Conservation (phyloP, 2,329 filamentous ascomycete species). For the Clonostachys solani region DNA sequence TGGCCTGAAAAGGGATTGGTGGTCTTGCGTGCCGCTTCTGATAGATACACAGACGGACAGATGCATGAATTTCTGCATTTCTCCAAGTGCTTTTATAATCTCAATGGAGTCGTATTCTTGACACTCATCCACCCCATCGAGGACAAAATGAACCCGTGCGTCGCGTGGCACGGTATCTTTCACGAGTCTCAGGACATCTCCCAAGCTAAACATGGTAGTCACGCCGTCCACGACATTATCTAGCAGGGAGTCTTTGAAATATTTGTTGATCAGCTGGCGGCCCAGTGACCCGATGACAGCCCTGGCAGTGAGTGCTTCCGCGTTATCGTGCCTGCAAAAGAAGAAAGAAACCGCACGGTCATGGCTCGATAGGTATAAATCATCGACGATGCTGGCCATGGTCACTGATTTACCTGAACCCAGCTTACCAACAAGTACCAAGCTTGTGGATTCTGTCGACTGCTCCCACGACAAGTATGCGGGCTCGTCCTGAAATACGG, state of each 20-base stretch:
- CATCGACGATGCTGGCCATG: constrained; percentile 32
- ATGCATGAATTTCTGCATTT: neutral
- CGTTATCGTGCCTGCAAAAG: constrained; percentile 18
- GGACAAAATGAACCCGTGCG: neutral
- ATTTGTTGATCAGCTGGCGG: constrained; percentile 22
- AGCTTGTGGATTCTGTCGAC: constrained; percentile 3
- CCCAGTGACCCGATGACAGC: constrained; percentile 20
- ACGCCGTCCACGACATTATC: neutral
- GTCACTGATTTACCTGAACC: constrained; percentile 35
- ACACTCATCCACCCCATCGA: constrained; percentile 1
- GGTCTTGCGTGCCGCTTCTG: neutral
- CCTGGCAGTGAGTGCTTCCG: constrained; percentile 15
- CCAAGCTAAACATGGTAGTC: neutral
- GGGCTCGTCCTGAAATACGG: neutral
- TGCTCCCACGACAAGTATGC: neutral
- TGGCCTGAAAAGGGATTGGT: neutral
- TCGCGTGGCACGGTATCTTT: neutral
- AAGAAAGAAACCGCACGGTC: constrained; percentile 14
- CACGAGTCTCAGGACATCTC: neutral
- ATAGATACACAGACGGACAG: neutral
- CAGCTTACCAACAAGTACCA: constrained; percentile 28
- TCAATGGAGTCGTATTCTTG: neutral
- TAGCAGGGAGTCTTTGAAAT: neutral
- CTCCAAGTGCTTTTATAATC: neutral
- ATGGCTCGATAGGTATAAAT: constrained; percentile 14